phyloP scores from a whole-genome alignment of 2,329 filamentous ascomycete genomes.

The Didymella arachidicola region DNA sequence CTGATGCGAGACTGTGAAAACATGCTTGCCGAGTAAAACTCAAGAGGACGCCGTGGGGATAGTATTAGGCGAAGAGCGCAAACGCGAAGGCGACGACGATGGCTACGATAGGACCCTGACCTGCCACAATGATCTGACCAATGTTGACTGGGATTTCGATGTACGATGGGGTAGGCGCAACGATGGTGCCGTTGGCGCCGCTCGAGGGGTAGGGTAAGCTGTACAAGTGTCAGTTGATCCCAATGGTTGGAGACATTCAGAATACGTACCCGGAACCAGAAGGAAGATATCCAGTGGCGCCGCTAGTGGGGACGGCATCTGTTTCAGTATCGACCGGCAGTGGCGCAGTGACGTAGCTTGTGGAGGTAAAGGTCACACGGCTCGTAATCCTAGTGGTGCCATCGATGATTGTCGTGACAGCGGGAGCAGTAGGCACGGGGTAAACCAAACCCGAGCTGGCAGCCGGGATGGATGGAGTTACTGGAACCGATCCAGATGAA shows the following conservation, averaged over 20 bases:
- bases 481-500: slow-evolving; percentile 8
- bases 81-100: slow-evolving; percentile 40
- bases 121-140: slow-evolving; percentile 31
- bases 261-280: slow-evolving; percentile 40
- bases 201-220: slow-evolving; percentile 30
- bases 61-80: slow-evolving; percentile 36
- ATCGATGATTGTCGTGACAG: slow-evolving; percentile 24
- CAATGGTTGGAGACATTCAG: background rate
- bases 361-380: slow-evolving; percentile 33
- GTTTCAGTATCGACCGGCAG: slow-evolving; percentile 26
- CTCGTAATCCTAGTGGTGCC: slow-evolving; percentile 39
- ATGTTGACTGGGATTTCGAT: slow-evolving; percentile 35
- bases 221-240: slow-evolving; percentile 6
- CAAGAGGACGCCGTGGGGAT: background rate
- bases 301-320: slow-evolving; percentile 31
- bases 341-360: slow-evolving; percentile 30
- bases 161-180: slow-evolving; percentile 36
- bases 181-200: slow-evolving; percentile 35
- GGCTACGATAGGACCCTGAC: slow-evolving; percentile 37
- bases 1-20: slow-evolving; percentile 25
- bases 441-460: slow-evolving; percentile 24
- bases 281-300: slow-evolving; percentile 27
- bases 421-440: slow-evolving; percentile 16
- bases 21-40: slow-evolving; percentile 10
- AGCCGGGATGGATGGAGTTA: slow-evolving; percentile 7